Evolutionary conservation across 23 red algal species (phyloP).

Genomic region (Gracilaria domingensis): DNA sequence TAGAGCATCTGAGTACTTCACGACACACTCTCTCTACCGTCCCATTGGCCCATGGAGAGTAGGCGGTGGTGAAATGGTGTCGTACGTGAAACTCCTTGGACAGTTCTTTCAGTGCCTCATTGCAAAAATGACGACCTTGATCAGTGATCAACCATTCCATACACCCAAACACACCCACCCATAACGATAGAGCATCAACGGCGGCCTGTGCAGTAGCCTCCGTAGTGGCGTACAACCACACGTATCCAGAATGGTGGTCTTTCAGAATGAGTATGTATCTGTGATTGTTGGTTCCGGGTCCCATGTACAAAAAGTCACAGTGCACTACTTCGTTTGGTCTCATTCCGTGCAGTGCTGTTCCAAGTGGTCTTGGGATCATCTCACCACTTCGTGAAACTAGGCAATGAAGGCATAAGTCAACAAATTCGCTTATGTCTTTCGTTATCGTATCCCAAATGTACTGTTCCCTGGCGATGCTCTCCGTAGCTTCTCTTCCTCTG

Average conservation of each 20-base stretch:
- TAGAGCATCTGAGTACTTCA: background rate
- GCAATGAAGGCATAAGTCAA: constrained; percentile 14
- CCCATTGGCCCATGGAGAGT: constrained; percentile 15
- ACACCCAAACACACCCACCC: background rate
- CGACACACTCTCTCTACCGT: constrained; percentile 5
- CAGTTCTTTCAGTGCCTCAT: background rate
- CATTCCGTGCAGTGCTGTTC: background rate
- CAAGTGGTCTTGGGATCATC: constrained; percentile 19
- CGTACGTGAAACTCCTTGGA: background rate
- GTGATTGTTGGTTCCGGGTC: background rate
- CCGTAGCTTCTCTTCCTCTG: constrained; percentile 24
- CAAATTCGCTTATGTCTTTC: background rate
- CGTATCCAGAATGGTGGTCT: background rate
- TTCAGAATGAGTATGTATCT: constrained; percentile 38
- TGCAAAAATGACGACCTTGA: background rate
- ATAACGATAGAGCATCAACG: background rate
- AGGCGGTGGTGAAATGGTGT: background rate
- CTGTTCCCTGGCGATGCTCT: constrained; percentile 8
- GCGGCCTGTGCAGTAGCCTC: background rate
- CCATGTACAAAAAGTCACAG: constrained; percentile 53
- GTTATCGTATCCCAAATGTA: constrained; percentile 5
- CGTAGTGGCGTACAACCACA: background rate
- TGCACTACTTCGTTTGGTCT: constrained; percentile 62
- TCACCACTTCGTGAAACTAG: background rate
- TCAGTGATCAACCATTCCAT: background rate